phyloP scores from a whole-genome alignment of 805 yeast species.

The Candida nanaspora region DNA sequence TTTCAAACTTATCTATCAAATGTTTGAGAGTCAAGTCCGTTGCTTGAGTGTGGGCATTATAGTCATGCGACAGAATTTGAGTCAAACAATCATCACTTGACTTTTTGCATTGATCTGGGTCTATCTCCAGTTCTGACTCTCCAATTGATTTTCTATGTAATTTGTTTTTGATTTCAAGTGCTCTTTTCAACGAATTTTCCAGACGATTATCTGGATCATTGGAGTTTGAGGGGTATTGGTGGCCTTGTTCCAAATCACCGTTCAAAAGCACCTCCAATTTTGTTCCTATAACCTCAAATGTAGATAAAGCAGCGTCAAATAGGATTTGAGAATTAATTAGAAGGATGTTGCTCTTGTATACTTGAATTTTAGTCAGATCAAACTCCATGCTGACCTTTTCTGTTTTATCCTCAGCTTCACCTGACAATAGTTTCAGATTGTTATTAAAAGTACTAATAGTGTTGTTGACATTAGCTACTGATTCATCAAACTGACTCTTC shows the following conservation, averaged over 20 bases:
- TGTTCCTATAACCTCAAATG: constrained; percentile 13
- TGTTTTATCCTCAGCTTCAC: constrained; percentile 1
- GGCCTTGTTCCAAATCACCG: neutral
- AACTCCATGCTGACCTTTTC: constrained; percentile 7
- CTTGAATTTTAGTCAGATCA: constrained; percentile 14
- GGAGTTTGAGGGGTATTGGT: neutral
- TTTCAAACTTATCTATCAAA: constrained; percentile 11
- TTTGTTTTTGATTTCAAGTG: constrained; percentile 10
- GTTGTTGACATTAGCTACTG: constrained; percentile 1
- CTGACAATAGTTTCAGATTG: neutral
- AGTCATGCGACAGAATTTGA: no score
- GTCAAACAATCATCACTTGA: no score
- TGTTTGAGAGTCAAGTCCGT: constrained; percentile 13
- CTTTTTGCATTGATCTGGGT: no score
- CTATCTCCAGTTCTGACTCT: no score
- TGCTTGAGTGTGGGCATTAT: no score
- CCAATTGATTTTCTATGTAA: no score
- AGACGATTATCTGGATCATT: constrained; percentile 7
- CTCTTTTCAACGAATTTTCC: constrained; percentile 11
- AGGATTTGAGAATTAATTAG: constrained; percentile 18
- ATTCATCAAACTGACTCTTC: neutral
- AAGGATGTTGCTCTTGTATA: constrained; percentile 20
- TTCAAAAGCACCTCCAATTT: neutral
- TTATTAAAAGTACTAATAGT: constrained; percentile 2
- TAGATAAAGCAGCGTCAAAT: constrained; percentile 21